Base-by-base conservation (phyloP, 1,284 basidiomycete species). In the Cryptococcus neoformans region DNA sequence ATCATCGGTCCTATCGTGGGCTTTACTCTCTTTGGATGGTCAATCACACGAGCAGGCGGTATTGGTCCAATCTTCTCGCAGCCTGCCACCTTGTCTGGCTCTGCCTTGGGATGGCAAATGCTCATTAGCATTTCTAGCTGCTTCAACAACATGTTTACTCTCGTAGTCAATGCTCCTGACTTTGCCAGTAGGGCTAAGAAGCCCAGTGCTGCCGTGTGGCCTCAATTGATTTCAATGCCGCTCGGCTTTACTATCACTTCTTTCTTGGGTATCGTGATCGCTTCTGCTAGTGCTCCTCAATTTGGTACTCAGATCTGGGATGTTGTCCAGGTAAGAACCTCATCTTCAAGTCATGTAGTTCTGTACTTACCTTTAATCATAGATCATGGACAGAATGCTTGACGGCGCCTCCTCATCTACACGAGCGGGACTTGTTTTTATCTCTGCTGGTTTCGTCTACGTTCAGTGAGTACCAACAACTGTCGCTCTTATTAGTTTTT, bases 181-280 rank as follows among this genome's bases (percentile, higher is more conserved):
- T 90, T 91, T 70, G 85, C 88, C 5, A 88, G 86, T 46, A 85
- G 89, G 49, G 86, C 88, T 4, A 81, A 78, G 58, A 83, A 80
- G 7, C 87, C 88, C 6, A 80, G 81, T 6, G 87, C 86, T 28
- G 87, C 87, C 6, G 76, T 88, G 28, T 82, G 82, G 72, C 87
- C 89, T 17, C 89, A 91, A 72, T 78, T 72, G 86, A 52, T 89
- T 60, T 82, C 88, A 0, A 82, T 92, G 40, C 90, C 90, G 0
- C 63, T 91, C 46, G 83, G 85, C 0, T 91, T 90, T 75, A 85
- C 84, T 37, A 75, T 92, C 60, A 88, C 90, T 57, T 87, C 85
- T 63, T 87, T 93, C 78, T 81, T 92, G 57, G 90, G 90, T 6
- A 88, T 93, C 70, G 85, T 91, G 50, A 89, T 92, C 62, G 86